These are phyloP conservation scores for Abrus precatorius DNA, from an alignment of 306 rosid genomes.

Conservation along the genomic window DNA sequence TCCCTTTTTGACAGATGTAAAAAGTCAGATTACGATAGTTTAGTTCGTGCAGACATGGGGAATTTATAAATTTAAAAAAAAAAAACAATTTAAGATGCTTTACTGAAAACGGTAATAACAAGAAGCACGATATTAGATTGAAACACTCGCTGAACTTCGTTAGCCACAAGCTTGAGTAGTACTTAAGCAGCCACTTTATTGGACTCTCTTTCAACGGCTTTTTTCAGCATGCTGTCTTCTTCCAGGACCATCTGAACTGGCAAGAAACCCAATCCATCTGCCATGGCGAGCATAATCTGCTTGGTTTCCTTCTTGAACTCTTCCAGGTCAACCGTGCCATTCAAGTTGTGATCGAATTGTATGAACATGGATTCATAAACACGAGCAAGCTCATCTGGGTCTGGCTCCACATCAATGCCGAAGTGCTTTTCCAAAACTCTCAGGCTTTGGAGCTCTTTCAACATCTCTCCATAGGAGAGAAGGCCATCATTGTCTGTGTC, in stretches of 20 bases:
- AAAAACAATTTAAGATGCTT: background rate
- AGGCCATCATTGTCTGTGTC: slow-evolving; percentile 70
- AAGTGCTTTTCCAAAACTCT: slow-evolving; percentile 74
- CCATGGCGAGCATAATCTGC: slow-evolving; percentile 82
- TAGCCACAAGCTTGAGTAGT: slow-evolving; percentile 10
- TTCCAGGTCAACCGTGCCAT: slow-evolving; percentile 69
- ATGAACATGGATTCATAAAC: slow-evolving; percentile 67
- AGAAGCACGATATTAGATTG: background rate
- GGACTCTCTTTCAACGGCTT: slow-evolving; percentile 75
- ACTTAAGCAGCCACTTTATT: slow-evolving; percentile 42
- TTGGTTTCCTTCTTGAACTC: slow-evolving; percentile 78
- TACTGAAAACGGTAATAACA: background rate
- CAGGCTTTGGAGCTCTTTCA: slow-evolving; percentile 71
- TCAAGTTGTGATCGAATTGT: slow-evolving; percentile 70
- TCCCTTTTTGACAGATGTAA: background rate
- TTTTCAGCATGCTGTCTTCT: slow-evolving; percentile 68
- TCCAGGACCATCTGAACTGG: slow-evolving; percentile 79
- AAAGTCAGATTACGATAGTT: background rate
- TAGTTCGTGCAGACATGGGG: background rate
- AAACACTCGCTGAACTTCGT: background rate
- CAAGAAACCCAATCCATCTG: slow-evolving; percentile 75
- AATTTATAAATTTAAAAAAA: background rate
- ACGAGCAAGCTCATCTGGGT: slow-evolving; percentile 66
- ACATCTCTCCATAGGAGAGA: slow-evolving; percentile 75
- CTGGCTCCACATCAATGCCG: slow-evolving; percentile 70